Evolutionary conservation across 495 filamentous ascomycete genomes (phyloP).

Genomic region (Neurospora sp.): DNA sequence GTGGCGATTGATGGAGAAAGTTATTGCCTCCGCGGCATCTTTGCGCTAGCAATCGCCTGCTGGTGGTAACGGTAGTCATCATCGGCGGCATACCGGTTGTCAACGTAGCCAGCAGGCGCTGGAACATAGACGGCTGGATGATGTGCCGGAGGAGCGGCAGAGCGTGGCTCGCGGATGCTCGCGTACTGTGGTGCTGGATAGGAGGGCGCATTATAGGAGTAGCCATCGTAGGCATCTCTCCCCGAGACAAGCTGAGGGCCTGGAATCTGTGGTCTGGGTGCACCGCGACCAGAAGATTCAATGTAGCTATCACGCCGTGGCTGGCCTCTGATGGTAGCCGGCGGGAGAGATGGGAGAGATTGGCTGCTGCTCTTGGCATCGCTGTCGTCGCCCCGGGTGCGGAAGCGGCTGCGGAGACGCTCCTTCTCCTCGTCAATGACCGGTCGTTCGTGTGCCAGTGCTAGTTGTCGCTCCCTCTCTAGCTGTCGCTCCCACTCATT

Average conservation of each 20-base stretch:
- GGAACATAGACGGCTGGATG: constrained; percentile 19
- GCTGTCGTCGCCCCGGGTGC: constrained; percentile 18
- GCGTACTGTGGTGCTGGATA: constrained; percentile 11
- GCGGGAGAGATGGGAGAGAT: neutral
- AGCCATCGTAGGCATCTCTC: constrained; percentile 6
- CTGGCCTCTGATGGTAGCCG: constrained; percentile 9
- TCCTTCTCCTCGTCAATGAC: constrained; percentile 13
- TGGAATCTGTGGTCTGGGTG: constrained; percentile 14
- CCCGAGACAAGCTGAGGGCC: constrained; percentile 4
- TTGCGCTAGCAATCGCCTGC: neutral
- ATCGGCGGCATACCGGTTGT: constrained; percentile 1
- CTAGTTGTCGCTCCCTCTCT: constrained; percentile 7
- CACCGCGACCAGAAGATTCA: constrained; percentile 22
- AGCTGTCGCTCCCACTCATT: constrained; percentile 9
- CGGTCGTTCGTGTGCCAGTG: constrained; percentile 8
- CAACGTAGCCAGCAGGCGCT: constrained; percentile 2
- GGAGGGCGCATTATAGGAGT: constrained; percentile 5
- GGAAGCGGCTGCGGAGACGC: constrained; percentile 21
- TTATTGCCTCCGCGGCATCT: neutral
- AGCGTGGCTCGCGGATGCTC: neutral
- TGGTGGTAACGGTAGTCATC: constrained; percentile 15
- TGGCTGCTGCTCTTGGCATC: constrained; percentile 20
- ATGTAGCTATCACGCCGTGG: constrained; percentile 24
- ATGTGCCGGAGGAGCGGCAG: constrained; percentile 6
- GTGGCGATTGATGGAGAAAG: neutral